Base-by-base conservation (phyloP, 495 filamentous ascomycete species). In the Penicillium waksmanii region DNA sequence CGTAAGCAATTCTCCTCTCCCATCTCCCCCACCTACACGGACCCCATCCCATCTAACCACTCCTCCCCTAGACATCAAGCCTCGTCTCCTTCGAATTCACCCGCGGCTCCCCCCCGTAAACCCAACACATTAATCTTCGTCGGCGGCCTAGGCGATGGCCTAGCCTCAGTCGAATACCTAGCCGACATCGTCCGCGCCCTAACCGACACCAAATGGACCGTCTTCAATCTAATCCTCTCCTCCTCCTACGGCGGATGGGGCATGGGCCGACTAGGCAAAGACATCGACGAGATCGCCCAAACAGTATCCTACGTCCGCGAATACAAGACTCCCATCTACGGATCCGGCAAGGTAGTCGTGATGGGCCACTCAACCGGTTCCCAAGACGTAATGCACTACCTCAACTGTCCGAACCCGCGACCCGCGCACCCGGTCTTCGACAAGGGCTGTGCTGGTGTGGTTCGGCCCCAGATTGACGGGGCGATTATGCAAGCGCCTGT, bases 351-450 rank as follows among this genome's bases (percentile, higher is more conserved):
- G 43, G 62, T 74, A 11, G 70, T 70, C 8, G 53, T 73, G 11
- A 73, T 98, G 82, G 94, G 94, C 17, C 91, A 96, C 62, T 92
- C 88, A 13, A 90, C 87, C 0, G 94, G 94, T 0, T 90, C 89
- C 56, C 94, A 96, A 77, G 92, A 94, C 66, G 85, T 89, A 44
- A 80, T 97, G 78, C 85, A 90, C 56, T 96, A 93, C 64, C 72
- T 89, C 17, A 70, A 68, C 35, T 65, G 66, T 27, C 67, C 68
- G 7, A 75, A 73, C 31, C 76, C 76, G 1, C 72, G 75, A 61
- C 65, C 51, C 11, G 57, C 57, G 52, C 63, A 71, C 15, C 72
- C 72, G 0, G 56, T 66, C 7, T 73, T 79, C 35, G 76, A 79
- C 38, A 53, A 62, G 1, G 49, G 62, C 8, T 66, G 71, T 46